A percentile compares a stretch with the other conserved stretches of the same genome.
phyloP scores from a whole-genome alignment of 768 basidiomycete species.

The Xerocomellus dryophilus region DNA sequence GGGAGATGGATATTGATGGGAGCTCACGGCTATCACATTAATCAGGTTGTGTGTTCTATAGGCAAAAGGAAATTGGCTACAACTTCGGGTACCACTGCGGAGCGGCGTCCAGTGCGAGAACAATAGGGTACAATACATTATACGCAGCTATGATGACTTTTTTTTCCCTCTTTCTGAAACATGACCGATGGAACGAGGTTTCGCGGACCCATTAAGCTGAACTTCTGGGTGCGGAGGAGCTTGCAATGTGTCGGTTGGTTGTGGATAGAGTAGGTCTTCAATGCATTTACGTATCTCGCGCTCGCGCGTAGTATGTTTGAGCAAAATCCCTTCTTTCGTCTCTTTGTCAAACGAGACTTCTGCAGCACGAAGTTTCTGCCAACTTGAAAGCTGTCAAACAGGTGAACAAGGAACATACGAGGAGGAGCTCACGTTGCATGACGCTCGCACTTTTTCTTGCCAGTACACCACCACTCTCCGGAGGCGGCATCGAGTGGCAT shows the following conservation, averaged over 20 bases:
- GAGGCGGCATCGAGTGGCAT: conserved; percentile 37
- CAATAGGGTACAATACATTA: conserved; percentile 21
- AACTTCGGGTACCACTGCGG: conserved; percentile 10
- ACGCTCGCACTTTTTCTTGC: conserved; percentile 71
- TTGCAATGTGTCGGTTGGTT: conserved; percentile 35
- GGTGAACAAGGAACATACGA: neutral
- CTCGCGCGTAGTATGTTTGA: conserved; percentile 68
- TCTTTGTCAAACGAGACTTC: conserved; percentile 77
- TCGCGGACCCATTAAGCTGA: conserved; percentile 47
- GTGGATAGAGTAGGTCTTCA: conserved; percentile 65
- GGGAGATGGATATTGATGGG: conserved; percentile 82
- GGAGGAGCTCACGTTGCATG: conserved; percentile 61
- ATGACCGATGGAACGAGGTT: conserved; percentile 37
- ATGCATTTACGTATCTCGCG: conserved; percentile 76
- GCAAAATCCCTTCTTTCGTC: conserved; percentile 63
- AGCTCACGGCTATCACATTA: conserved; percentile 13
- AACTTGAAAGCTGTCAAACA: conserved; percentile 41
- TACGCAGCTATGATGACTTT: conserved; percentile 40
- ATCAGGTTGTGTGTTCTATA: neutral
- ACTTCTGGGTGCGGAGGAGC: conserved; percentile 35
- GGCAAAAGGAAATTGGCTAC: conserved; percentile 12
- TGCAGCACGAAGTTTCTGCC: conserved; percentile 73
- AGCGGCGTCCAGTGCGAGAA: conserved; percentile 12
- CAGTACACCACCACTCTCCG: conserved; percentile 77
- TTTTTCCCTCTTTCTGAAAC: conserved; percentile 57